Base-by-base conservation (phyloP, 2,329 filamentous ascomycete genomes). In the Leptographium radiaticola region DNA sequence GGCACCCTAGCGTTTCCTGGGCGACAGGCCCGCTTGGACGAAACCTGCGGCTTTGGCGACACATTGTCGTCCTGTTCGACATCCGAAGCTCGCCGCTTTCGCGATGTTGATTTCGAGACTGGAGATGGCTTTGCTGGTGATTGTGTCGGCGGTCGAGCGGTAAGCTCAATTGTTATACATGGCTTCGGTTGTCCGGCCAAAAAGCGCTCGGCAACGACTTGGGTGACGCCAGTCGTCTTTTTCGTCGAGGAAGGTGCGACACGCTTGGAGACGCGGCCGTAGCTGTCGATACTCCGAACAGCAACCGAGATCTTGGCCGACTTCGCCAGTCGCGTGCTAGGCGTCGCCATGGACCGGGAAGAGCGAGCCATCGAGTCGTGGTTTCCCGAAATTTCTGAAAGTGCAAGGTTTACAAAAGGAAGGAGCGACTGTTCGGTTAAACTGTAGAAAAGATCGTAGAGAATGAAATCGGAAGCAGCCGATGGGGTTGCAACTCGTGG, bases 151-250 rank as follows among this genome's bases (percentile, higher is more conserved):
- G 54, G 38, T 11, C 18, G 31, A 34, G 53, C 2, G 5, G 54
- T 40, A 10, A 55, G 31, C 12, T 60, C 59, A 15, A 51, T 34
- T 8, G 30, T 46, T 33, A 69, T 64, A 2, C 70, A 8, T 16
- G 34, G 10, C 34, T 49, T 49, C 34, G 31, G 71, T 58, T 71
- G 70, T 59, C 73, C 71, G 38, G 66, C 59, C n/a, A 62, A 59
- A 36, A 59, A 57, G 49, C 64, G 62, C 49, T 63, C 57, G 33
- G 61, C 56, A 36, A 54, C 25, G 36, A 63, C 59, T 18, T 53
- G 20, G 51, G 58, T 60, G 12, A 58, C 53, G 18, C 39, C 15
- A 1, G 47, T 45, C 4, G 54, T 13, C 46, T 59, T 55, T 46
- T 58, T 56, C 25, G 18, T 39, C 8, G 54, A 53, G 49, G 58